phyloP scores from a whole-genome alignment of 371 early-diverging fungal genomes.

The Lichtheimia ramosa region DNA sequence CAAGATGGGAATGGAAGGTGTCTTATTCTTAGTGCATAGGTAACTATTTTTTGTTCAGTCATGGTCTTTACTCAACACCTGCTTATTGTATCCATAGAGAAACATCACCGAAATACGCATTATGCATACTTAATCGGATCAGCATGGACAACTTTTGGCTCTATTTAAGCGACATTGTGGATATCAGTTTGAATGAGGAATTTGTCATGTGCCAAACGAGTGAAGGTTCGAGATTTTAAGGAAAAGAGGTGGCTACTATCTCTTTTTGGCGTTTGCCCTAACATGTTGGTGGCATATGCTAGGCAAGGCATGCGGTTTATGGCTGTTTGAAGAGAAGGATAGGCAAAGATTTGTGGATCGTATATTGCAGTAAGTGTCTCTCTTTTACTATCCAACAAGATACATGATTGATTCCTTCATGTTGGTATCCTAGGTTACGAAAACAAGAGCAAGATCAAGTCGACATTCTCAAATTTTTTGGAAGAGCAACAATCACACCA shows the following conservation, averaged over 20 bases:
- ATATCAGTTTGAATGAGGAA: conserved; percentile 62
- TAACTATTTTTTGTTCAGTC: conserved; percentile 6
- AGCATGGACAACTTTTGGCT: conserved; percentile 63
- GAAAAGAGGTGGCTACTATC: not conserved
- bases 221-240: conserved; percentile 43
- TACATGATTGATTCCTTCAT: not conserved
- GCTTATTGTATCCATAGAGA: conserved; percentile 20
- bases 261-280: not conserved
- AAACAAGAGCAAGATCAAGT: conserved; percentile 9
- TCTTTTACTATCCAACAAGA: not conserved
- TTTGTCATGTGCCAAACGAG: conserved; percentile 69
- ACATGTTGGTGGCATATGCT: not conserved
- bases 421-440: not conserved
- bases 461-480: conserved; percentile 35
- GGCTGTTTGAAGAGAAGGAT: conserved; percentile 74
- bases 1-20: conserved; percentile 71
- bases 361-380: conserved; percentile 49
- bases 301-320: conserved; percentile 66
- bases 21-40: conserved; percentile 61
- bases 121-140: conserved; percentile 73
- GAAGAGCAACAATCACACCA: conserved; percentile 18
- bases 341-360: conserved; percentile 60
- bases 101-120: conserved; percentile 51
- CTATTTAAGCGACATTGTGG: conserved; percentile 58
- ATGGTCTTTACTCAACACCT: not conserved